Base-by-base conservation (phyloP, 139 green algal genomes). In the Eudorina sp. region DNA sequence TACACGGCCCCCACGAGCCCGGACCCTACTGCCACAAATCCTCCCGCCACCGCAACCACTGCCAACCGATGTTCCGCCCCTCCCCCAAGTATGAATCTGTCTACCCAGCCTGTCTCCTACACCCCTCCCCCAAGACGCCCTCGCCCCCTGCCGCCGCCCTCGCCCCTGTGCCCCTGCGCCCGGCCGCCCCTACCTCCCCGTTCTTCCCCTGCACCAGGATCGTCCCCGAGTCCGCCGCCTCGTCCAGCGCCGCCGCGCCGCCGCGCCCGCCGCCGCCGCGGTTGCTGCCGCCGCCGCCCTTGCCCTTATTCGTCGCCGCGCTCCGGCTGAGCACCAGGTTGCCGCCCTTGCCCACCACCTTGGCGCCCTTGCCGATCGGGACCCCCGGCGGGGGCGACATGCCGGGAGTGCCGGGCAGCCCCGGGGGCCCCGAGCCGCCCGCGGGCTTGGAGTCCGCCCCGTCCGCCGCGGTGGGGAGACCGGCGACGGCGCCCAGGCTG, bases 331-430 rank as follows among this genome's bases (percentile, higher is more conserved):
- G 78, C 60, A 86, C 34, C 40, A 76, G 60, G 46, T 80, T 88
- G 66, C 53, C 82, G 21, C 82, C 82, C 48, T 88, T 88, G 82
- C 82, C 82, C 41, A 86, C 60, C n/a, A 76, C 60, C 36, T 79
- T 80, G 66, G 66, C 46, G 4, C 82, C 82, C 82, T 88, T 88
- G 82, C 82, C 82, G 21, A 86, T 76, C 40, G 80, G 80, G 29
- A 85, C 78, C 36, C 53, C 77, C 3, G 73, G 73, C 7, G 73
- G 31, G 1, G 73, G 73, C 3, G 73, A 62, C 45, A 62, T 48
- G 1, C 55, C 55, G 13, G 78, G 55, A 16, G 78, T 74, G 55
- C 53, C 53, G 3, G 75, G 46, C 75, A 66, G 34, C 5, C 34
- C 45, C 6, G 53, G 48, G 48, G 43, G 29, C 45, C 7, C 75